Conservation (phyloP, 768 basidiomycete genomes). For the Agrocybe pediades region DNA sequence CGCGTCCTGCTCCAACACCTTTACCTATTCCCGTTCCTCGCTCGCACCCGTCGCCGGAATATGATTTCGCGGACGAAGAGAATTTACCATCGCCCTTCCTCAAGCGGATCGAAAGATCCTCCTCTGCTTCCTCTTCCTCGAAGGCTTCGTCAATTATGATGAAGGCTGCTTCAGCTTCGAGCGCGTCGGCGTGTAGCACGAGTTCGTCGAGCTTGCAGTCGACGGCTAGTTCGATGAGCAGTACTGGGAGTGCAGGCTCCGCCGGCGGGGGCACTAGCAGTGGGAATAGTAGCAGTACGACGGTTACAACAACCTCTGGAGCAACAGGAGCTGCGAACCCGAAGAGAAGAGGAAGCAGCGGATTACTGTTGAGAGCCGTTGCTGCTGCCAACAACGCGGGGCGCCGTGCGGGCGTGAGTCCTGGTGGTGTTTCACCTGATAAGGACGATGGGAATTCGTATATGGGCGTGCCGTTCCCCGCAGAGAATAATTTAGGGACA, state of each 20-base stretch:
- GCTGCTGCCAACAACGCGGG: constrained; percentile 58
- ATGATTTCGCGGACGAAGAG: constrained; percentile 77
- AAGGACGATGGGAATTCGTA: background rate
- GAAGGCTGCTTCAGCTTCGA: background rate
- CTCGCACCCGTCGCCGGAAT: constrained; percentile 44
- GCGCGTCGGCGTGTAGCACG: constrained; percentile 6
- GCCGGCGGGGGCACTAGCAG: background rate
- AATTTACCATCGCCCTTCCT: constrained; percentile 86
- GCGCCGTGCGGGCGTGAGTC: constrained; percentile 21
- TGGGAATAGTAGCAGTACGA: background rate
- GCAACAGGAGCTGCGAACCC: constrained; percentile 11
- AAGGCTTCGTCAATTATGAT: background rate
- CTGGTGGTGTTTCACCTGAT: background rate
- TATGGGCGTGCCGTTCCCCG: background rate
- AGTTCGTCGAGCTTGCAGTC: too few relatives aligned
- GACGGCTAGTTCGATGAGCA: background rate
- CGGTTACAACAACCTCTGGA: too few relatives aligned
- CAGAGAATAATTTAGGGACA: background rate
- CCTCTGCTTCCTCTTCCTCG: constrained; percentile 1
- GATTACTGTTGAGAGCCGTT: constrained; percentile 57
- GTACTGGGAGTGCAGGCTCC: background rate
- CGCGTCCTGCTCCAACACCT: constrained; percentile 15
- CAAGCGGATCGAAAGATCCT: constrained; percentile 51
- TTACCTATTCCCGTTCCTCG: constrained; percentile 27
- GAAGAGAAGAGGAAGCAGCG: constrained; percentile 53